A percentile compares a stretch with the other conserved stretches of the same genome.
phyloP scores from a whole-genome alignment of 2,329 filamentous ascomycete species.

The Penicillium aurantiogriseum region DNA sequence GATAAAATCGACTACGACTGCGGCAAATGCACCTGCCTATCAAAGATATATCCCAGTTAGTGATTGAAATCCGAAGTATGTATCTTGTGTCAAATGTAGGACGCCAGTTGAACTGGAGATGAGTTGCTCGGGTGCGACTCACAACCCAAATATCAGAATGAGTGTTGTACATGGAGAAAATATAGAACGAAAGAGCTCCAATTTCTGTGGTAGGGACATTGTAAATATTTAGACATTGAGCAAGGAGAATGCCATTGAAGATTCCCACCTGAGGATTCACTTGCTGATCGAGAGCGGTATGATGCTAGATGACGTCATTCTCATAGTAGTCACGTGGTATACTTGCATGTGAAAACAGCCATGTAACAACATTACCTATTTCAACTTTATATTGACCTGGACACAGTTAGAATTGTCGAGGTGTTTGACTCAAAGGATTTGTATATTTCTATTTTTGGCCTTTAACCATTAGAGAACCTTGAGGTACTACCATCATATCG shows the following conservation, averaged over 20 bases:
- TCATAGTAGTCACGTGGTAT: background rate
- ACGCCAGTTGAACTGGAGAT: background rate
- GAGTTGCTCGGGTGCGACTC: constrained; percentile 27
- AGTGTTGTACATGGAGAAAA: constrained; percentile 47
- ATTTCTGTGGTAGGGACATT: background rate
- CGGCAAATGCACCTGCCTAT: constrained; percentile 79
- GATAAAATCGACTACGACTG: constrained; percentile 79
- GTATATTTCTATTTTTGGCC: background rate
- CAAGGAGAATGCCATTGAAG: background rate
- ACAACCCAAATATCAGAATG: constrained; percentile 59
- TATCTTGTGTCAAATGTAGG: too few species aligned
- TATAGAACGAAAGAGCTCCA: background rate
- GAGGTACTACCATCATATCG: background rate
- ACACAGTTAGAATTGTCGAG: background rate
- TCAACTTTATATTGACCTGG: background rate
- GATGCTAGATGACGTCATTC: constrained; percentile 5
- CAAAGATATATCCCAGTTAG: background rate
- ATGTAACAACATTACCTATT: too few species aligned
- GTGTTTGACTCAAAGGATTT: background rate
- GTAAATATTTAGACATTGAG: background rate
- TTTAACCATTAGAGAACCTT: background rate
- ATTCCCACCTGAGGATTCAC: background rate
- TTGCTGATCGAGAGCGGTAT: background rate
- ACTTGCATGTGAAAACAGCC: background rate
- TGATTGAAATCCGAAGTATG: background rate